phyloP scores from a whole-genome alignment of 2,329 filamentous ascomycete species.

The Claviceps arundinis region DNA sequence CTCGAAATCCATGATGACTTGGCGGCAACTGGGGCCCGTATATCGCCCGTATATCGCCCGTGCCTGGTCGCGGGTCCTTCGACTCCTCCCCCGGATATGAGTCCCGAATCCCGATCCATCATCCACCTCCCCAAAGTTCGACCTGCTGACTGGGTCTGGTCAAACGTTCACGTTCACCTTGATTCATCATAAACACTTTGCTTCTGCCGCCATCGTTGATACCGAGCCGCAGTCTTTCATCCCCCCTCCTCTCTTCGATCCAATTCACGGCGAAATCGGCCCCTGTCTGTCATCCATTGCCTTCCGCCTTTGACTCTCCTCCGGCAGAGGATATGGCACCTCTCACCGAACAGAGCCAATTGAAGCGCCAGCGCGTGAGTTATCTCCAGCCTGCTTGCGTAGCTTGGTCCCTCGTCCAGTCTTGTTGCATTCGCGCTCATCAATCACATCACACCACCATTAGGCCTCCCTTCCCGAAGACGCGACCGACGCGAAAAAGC shows the following conservation, averaged over 20 bases:
- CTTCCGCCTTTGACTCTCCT: too few species aligned
- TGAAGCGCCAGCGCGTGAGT: constrained; percentile 69
- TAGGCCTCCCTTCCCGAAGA: constrained; percentile 55
- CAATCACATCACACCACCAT: constrained; percentile 3
- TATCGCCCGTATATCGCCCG: background rate
- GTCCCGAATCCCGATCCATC: too few species aligned
- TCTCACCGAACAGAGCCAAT: constrained; percentile 61
- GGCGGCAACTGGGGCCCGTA: background rate
- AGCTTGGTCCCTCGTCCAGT: constrained; percentile 6
- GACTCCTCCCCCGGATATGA: too few species aligned
- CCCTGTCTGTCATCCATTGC: background rate
- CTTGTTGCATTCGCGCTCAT: constrained; percentile 13
- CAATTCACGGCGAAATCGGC: too few species aligned
- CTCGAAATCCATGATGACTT: too few species aligned
- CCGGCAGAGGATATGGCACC: constrained; percentile 37
- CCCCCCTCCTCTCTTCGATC: too few species aligned
- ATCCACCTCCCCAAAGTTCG: too few species aligned
- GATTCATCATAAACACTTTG: too few species aligned
- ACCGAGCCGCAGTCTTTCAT: too few species aligned
- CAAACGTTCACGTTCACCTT: too few species aligned
- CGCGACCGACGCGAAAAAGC: constrained; percentile 63
- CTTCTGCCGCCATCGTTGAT: too few species aligned
- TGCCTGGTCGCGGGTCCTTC: background rate
- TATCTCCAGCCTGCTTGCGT: constrained; percentile 11
- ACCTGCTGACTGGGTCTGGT: too few species aligned